Base-by-base conservation (phyloP, 192 early-diverging fungal species). In the Linnemannia hyalina region DNA sequence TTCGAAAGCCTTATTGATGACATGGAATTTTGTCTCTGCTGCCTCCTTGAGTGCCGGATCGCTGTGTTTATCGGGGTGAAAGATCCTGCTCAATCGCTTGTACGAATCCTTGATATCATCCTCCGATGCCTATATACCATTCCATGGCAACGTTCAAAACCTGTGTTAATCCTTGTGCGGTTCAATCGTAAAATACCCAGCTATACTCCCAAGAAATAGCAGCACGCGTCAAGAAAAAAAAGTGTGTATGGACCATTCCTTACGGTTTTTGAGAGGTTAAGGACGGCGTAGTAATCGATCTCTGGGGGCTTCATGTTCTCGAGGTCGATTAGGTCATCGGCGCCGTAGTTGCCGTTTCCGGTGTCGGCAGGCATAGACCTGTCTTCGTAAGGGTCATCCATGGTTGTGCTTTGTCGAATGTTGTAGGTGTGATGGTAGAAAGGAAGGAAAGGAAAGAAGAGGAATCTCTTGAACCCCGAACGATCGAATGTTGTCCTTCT, bases 1-100 rank as follows among this genome's bases (percentile, higher is more conserved):
- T 89, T 97, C 95, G 88, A 96, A 95, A 3, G 96, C 96, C 75
- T 91, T 92, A 81, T 94, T 92, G 76, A 96, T 95, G n/a, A 83
- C 78, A 71, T 95, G 94, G 78, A 97, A 97, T 77, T 95, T 92
- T 4, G 89, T 90, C 85, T 94, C 95, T 4, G 96, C 96, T 72
- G 92, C 89, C 70, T 92, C 86, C 52, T 93, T 93, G 63, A 88
- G 85, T 71, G 92, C 90, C n/a, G 89, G 89, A 63, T 90, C 82
- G 18, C 85, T 88, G 80, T 96, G 95, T 76, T 94, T 94, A 88
- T 97, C 96, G 6, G 96, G 96, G 74, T 97, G 96, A 86, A 95
- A 97, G 63, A 92, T 85, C 63, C 93, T 91, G 79, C 95, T 95
- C 69, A 96, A 80, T 2, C 91, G 91, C 77, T 91, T 93, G 90